A percentile compares a stretch with the other conserved stretches of the same genome.
phyloP scores from a whole-genome alignment of 139 green algal genomes.

The Spirogloea muscicola region DNA sequence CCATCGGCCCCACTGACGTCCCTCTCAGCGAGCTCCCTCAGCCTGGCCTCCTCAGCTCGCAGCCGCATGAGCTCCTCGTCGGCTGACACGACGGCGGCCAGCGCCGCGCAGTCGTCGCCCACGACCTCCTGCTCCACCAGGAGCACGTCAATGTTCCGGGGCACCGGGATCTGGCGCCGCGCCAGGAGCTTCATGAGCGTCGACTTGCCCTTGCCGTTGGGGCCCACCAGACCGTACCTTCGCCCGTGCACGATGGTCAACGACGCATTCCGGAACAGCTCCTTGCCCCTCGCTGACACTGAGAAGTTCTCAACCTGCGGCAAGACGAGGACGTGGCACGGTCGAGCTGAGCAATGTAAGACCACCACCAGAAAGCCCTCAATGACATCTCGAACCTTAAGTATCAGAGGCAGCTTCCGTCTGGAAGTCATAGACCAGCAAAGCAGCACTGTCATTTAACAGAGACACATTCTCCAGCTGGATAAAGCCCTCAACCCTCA shows the following conservation, averaged over 20 bases:
- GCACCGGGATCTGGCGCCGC: conserved; percentile 79
- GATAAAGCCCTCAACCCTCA: too few species aligned
- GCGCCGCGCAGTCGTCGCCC: too few species aligned
- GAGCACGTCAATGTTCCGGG: conserved; percentile 92
- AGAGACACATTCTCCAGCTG: too few species aligned
- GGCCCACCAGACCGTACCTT: conserved; percentile 75
- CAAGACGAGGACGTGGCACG: too few species aligned
- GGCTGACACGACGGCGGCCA: conserved; percentile 87
- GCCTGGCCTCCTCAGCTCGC: conserved; percentile 73
- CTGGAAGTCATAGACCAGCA: too few species aligned
- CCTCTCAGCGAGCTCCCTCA: too few species aligned
- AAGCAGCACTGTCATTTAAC: too few species aligned
- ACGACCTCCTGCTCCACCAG: conserved; percentile 99
- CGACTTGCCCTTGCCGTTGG: conserved; percentile 94
- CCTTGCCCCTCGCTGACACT: conserved; percentile 94
- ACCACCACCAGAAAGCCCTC: too few species aligned
- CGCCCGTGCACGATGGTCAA: conserved; percentile 83
- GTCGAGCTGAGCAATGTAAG: too few species aligned
- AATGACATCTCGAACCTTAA: too few species aligned
- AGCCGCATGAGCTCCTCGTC: conserved; percentile 91
- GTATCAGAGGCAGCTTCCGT: too few species aligned
- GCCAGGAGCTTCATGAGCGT: conserved; percentile 95
- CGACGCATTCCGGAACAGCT: conserved; percentile 88
- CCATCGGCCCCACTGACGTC: too few species aligned
- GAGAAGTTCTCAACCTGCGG: conserved; percentile 93